Percentiles rank a stretch among this genome's conserved stretches.
Evolutionary conservation across 495 filamentous ascomycete genomes (phyloP).

Genomic region (Podospora bellae-mahoneyi): DNA sequence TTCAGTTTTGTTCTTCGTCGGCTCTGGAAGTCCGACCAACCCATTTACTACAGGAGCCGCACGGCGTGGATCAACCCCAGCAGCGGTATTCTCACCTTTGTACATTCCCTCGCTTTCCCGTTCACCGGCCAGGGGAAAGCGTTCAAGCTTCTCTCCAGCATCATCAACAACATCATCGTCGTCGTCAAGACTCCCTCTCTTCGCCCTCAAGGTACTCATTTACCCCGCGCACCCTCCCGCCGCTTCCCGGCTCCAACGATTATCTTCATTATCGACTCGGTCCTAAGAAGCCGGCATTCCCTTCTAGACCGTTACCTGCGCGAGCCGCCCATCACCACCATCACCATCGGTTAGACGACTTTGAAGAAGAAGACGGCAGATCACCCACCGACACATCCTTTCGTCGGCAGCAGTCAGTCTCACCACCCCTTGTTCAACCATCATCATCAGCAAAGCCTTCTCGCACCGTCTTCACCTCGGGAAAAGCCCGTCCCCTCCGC

Average conservation of each 20-base stretch:
- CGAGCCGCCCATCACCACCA: constrained; percentile 13
- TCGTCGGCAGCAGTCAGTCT: constrained; percentile 4
- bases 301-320: neutral
- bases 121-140: constrained; percentile 20
- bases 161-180: constrained; percentile 2
- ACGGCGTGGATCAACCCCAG: constrained; percentile 21
- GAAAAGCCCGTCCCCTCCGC: constrained; percentile 25
- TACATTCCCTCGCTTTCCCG: constrained; percentile 26
- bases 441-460: neutral
- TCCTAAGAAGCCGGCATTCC: constrained; percentile 3
- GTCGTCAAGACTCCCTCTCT: neutral
- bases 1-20: constrained; percentile 13
- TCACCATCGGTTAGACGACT: neutral
- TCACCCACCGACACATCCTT: constrained; percentile 6
- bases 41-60: constrained; percentile 5
- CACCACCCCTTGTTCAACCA: constrained; percentile 1
- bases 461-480: constrained; percentile 23
- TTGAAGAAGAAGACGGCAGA: neutral
- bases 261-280: neutral
- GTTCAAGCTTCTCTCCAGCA: neutral
- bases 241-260: constrained; percentile 4
- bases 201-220: constrained; percentile 6
- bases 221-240: constrained; percentile 16
- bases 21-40: constrained; percentile 28
- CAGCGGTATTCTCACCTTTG: constrained; percentile 24